These are phyloP conservation scores for Madurella mycetomatis DNA, from an alignment of 2,329 filamentous ascomycete genomes.

Conservation along the genomic window DNA sequence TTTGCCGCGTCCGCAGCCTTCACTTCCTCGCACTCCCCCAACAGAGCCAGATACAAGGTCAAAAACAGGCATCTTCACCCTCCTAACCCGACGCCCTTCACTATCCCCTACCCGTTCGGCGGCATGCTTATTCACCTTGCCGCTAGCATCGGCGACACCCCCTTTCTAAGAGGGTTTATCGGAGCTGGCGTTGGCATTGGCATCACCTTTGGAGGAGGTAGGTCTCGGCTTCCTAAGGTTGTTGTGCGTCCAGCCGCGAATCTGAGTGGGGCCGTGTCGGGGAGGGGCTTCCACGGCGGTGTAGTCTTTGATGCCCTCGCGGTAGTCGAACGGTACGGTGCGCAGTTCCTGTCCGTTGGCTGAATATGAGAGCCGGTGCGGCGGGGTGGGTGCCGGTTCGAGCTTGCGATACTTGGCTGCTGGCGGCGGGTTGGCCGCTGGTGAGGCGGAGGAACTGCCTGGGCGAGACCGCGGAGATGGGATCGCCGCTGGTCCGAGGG, in stretches of 20 bases:
- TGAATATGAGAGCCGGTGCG: constrained; percentile 45
- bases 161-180: constrained; percentile 8
- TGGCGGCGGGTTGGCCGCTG: constrained; percentile 22
- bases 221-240: constrained; percentile 34
- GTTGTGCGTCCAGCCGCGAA: constrained; percentile 53
- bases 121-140: not conserved
- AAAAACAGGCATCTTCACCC: too few relatives aligned
- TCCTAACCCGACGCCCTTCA: not conserved
- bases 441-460: constrained; percentile 31
- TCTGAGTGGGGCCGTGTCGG: constrained; percentile 51
- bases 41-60: too few relatives aligned
- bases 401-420: constrained; percentile 52
- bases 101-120: not conserved
- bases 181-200: not conserved
- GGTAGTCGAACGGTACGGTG: constrained; percentile 53
- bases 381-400: constrained; percentile 52
- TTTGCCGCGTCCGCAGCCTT: too few relatives aligned
- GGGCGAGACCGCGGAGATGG: constrained; percentile 29
- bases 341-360: constrained; percentile 49
- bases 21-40: too few relatives aligned
- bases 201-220: constrained; percentile 8
- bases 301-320: constrained; percentile 55
- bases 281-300: constrained; percentile 51
- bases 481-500: constrained; percentile 23
- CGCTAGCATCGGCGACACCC: not conserved